A percentile compares a stretch with the other conserved stretches of the same genome.
Evolutionary conservation across 768 basidiomycete genomes (phyloP).

Genomic region (Phanerochaete carnosa): DNA sequence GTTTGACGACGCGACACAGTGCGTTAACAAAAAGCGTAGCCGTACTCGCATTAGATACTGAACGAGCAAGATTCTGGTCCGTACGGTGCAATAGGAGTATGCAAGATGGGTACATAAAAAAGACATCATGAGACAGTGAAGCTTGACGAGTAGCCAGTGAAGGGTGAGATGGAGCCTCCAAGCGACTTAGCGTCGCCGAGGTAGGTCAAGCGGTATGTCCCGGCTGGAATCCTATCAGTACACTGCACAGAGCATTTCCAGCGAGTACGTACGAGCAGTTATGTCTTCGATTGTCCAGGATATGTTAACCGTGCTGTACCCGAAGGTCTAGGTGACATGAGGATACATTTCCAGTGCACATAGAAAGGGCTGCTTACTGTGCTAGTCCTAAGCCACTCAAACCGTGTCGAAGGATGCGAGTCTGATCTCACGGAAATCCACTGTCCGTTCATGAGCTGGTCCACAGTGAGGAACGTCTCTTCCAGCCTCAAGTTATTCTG

Average conservation of each 20-base stretch:
- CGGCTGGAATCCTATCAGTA: slow-evolving; percentile 37
- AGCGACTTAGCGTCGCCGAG: slow-evolving; percentile 73
- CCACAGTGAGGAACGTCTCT: slow-evolving; percentile 67
- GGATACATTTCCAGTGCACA: not conserved
- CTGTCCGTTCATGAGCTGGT: slow-evolving; percentile 41
- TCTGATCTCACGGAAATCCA: slow-evolving; percentile 67
- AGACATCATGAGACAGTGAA: slow-evolving; percentile 50
- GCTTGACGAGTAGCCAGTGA: slow-evolving; percentile 57
- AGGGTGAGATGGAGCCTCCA: slow-evolving; percentile 58
- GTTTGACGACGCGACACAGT: no score
- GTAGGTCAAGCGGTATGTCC: slow-evolving; percentile 69
- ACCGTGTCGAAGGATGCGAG: slow-evolving; percentile 75
- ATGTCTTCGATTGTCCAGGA: slow-evolving; percentile 67
- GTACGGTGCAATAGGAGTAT: no score
- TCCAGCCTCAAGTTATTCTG: slow-evolving; percentile 79
- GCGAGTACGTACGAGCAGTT: slow-evolving; percentile 46
- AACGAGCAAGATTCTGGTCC: no score
- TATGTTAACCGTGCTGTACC: slow-evolving; percentile 64
- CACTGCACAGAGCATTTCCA: not conserved
- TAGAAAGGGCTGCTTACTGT: slow-evolving; percentile 39
- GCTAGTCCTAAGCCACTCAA: slow-evolving; percentile 59
- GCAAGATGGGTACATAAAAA: no score
- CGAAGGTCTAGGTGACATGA: slow-evolving; percentile 41
- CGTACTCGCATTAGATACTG: no score
- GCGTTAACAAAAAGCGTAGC: no score